Percentiles rank a stretch among this genome's conserved stretches.
phyloP scores from a whole-genome alignment of 495 filamentous ascomycete species.

The Xylaria acuta region DNA sequence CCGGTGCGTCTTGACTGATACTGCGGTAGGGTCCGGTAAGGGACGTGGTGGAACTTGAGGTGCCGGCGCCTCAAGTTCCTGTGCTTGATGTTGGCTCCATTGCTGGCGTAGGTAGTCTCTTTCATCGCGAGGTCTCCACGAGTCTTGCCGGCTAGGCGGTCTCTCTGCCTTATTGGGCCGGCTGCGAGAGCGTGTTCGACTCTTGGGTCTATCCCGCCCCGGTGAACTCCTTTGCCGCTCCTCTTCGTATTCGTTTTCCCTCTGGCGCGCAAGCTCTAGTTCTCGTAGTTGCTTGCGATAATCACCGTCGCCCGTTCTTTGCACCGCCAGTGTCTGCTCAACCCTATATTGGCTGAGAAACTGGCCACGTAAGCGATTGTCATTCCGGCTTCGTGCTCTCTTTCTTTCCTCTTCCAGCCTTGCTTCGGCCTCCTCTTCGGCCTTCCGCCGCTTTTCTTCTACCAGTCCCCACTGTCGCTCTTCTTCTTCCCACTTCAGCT shows the following conservation, averaged over 20 bases:
- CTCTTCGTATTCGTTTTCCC: conserved; percentile 82
- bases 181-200: conserved; percentile 43
- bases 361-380: conserved; percentile 77
- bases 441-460: conserved; percentile 74
- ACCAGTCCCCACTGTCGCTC: conserved; percentile 81
- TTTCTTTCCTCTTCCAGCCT: conserved; percentile 70
- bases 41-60: conserved; percentile 53
- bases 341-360: conserved; percentile 86
- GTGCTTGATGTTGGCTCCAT: conserved; percentile 65
- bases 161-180: conserved; percentile 55
- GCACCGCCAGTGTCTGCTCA: conserved; percentile 50
- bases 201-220: conserved; percentile 30
- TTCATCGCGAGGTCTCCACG: conserved; percentile 73
- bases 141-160: conserved; percentile 65
- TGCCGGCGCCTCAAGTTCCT: conserved; percentile 37
- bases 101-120: conserved; percentile 73
- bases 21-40: conserved; percentile 33
- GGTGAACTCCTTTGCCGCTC: conserved; percentile 70
- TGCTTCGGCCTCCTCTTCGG: conserved; percentile 75
- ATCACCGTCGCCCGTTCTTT: conserved; percentile 41
- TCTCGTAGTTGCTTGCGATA: conserved; percentile 80
- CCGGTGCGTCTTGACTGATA: conserved; percentile 42
- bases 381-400: conserved; percentile 63
- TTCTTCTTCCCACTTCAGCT: conserved; percentile 81
- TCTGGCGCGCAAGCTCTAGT: conserved; percentile 81